Conservation (phyloP, 2,329 filamentous ascomycete species). For the Colletotrichum sp. region DNA sequence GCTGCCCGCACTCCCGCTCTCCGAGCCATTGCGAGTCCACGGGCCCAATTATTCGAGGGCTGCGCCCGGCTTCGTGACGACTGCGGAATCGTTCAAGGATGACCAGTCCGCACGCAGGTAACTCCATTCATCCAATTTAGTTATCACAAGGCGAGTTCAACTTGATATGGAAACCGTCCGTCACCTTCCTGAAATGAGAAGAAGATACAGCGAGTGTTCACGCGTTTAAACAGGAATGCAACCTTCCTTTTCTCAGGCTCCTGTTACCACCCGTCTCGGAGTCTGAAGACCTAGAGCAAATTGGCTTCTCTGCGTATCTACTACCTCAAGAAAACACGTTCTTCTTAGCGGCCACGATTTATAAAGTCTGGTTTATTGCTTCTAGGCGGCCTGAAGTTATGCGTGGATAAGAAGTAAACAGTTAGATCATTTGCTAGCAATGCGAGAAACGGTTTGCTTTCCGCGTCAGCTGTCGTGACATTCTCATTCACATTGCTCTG, state of each 20-base stretch:
- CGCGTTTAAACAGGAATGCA: not conserved
- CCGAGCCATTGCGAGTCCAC: not conserved
- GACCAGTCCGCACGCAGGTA: not conserved
- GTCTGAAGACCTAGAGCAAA: rapidly evolving
- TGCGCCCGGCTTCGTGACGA: not conserved
- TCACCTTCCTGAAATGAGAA: not conserved
- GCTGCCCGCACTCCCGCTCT: not conserved
- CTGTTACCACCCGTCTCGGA: not conserved
- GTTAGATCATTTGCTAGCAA: too few relatives aligned
- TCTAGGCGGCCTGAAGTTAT: too few relatives aligned
- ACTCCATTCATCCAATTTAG: not conserved
- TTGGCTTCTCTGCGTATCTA: rapidly evolving
- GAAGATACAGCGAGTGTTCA: not conserved
- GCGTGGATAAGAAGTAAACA: too few relatives aligned
- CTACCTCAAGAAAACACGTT: rapidly evolving
- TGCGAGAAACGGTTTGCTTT: too few relatives aligned
- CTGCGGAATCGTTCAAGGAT: not conserved
- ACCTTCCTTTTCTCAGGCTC: not conserved
- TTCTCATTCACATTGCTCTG: rapidly evolving
- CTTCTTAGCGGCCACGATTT: not conserved
- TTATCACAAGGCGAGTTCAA: rapidly evolving
- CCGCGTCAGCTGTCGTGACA: not conserved
- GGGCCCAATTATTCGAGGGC: not conserved
- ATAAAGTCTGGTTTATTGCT: too few relatives aligned
- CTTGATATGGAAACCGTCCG: not conserved